Base-by-base conservation (phyloP, 805 yeast species). In the Kurtzmaniella fragi region DNA sequence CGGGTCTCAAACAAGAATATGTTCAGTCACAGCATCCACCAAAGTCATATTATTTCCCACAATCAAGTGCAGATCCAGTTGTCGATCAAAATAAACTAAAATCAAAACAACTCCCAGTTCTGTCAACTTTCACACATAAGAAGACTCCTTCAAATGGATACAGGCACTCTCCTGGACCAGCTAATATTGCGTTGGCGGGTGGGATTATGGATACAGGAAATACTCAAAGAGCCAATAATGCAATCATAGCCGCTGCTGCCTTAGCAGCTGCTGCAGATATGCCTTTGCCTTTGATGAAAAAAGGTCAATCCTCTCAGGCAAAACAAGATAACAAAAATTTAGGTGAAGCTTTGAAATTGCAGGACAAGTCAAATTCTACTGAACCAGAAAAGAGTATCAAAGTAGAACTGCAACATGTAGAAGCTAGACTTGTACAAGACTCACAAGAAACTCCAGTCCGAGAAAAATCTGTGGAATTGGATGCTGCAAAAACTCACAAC, bases 191-290 rank as follows among this genome's bases (percentile, higher is more conserved):
- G 1, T 44, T 59, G n/a, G 49, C 62, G 3, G 51, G 71, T 25
- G 73, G 71, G 1, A 62, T 61, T 34, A 61, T 60, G 42, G 50
- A 56, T 23, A 57, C 55, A 42, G 57, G 61, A 12, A 64, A 67
- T 1, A 56, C 57, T 41, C 41, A 69, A 34, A 62, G 57, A 37
- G 58, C 50, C 26, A 62, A 61, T 35, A 75, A 79, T 49, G 87
- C 85, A 0, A 70, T 73, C 49, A 82, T 84, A 7, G 93, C 91
- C 0, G 93, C 93, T 1, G 91, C 90, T 7, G 91, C 91, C 0
- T 64, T 84, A 37, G 88, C 89, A 3, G 87, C 85, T 0, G 93
- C 91, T 0, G 90, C 90, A 2, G 85, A 80, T 11, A 73, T 78
- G 11, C 93, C 93, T 1, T 54, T 84, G 28, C 89, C 89, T 1